A percentile compares a stretch with the other conserved stretches of the same genome.
phyloP scores from a whole-genome alignment of 2,329 filamentous ascomycete genomes.

The Rachicladosporium sp. region DNA sequence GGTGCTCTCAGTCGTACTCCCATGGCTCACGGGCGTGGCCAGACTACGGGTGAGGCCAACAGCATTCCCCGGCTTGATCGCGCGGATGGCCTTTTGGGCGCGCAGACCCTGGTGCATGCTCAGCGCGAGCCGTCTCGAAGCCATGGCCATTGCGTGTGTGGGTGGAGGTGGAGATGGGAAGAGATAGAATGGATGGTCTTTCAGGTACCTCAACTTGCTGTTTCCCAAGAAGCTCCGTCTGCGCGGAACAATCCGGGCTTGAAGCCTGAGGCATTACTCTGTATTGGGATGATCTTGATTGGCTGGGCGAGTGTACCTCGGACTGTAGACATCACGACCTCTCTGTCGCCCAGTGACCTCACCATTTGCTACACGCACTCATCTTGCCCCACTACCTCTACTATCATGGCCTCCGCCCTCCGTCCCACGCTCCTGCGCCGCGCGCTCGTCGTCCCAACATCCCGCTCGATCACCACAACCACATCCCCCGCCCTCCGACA shows the following conservation, averaged over 20 bases:
- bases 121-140: slow-evolving; percentile 92
- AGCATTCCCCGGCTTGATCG: slow-evolving; percentile 44
- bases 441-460: slow-evolving; percentile 26
- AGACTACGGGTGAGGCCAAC: slow-evolving; percentile 74
- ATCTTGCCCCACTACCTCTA: slow-evolving; percentile 10
- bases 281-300: no score
- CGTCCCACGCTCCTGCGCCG: slow-evolving; percentile 39
- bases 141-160: slow-evolving; percentile 48
- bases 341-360: no score
- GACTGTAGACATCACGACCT: no score
- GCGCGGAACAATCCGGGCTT: no score
- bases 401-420: slow-evolving; percentile 41
- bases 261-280: no score
- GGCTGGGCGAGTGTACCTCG: no score
- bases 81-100: slow-evolving; percentile 71
- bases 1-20: slow-evolving; percentile 84
- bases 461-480: slow-evolving; percentile 25
- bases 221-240: no score
- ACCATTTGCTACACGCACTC: no score
- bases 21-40: slow-evolving; percentile 62
- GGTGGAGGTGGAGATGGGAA: slow-evolving; percentile 15
- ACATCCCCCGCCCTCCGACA: slow-evolving; percentile 23
- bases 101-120: slow-evolving; percentile 85
- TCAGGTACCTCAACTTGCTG: no score
- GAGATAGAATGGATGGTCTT: slow-evolving; percentile 28